Percentiles rank a stretch among this genome's conserved stretches.
These are phyloP conservation scores for Mrakia frigida DNA, from an alignment of 768 basidiomycete genomes.

Conservation along the genomic window DNA sequence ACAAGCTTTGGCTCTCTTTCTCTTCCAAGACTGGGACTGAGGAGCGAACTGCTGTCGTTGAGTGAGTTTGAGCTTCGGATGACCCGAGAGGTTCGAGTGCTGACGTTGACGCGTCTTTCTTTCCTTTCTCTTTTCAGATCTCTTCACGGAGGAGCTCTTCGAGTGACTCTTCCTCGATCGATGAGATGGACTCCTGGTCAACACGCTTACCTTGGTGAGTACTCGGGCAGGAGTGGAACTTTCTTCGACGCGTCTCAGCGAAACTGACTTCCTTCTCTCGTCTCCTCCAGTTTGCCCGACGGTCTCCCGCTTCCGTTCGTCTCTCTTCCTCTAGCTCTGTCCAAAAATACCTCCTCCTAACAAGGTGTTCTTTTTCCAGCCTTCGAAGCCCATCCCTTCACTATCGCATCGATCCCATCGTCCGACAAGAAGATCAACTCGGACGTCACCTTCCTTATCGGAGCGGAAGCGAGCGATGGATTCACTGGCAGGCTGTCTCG, in stretches of 20 bases:
- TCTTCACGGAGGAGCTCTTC: slow-evolving; percentile 21
- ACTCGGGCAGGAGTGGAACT: too few relatives aligned
- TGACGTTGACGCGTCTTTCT: too few relatives aligned
- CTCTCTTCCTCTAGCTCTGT: too few relatives aligned
- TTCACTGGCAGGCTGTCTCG: slow-evolving; percentile 43
- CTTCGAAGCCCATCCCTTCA: slow-evolving; percentile 46
- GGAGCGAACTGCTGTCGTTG: not conserved
- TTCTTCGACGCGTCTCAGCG: too few relatives aligned
- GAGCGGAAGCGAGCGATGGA: slow-evolving; percentile 58
- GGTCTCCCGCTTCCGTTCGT: slow-evolving; percentile 36
- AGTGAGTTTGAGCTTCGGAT: not conserved
- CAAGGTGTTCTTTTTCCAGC: too few relatives aligned
- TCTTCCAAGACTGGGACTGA: not conserved
- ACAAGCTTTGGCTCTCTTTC: slow-evolving; percentile 38
- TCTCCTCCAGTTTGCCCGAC: slow-evolving; percentile 35
- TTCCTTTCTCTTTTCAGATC: not conserved
- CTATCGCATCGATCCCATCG: slow-evolving; percentile 38
- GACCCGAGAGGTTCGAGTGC: too few relatives aligned
- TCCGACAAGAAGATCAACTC: slow-evolving; percentile 24
- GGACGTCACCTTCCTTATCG: slow-evolving; percentile 57
- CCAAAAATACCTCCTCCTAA: too few relatives aligned
- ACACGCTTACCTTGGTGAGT: slow-evolving; percentile 39
- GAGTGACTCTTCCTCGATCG: slow-evolving; percentile 18
- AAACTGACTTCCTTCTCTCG: not conserved
- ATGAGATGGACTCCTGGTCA: slow-evolving; percentile 40